Percentiles rank a stretch among this genome's conserved stretches.
Conservation (phyloP, 2,329 filamentous ascomycete genomes). For the Podosphaera aphanis region DNA sequence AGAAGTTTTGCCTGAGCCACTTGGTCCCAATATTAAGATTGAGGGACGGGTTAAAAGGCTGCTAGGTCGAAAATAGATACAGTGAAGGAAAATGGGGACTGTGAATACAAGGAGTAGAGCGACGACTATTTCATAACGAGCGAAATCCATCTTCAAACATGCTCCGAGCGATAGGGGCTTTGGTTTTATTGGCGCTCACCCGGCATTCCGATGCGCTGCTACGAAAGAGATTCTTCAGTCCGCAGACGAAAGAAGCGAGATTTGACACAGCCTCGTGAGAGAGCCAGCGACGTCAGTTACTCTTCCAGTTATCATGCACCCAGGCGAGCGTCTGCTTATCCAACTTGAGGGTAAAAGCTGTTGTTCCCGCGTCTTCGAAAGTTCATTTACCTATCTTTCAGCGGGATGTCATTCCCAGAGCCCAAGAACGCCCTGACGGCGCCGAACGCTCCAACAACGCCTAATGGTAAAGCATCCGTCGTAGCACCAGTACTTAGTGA, state of each 20-base stretch:
- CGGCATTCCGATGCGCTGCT: not conserved
- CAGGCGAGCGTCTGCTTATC: not conserved
- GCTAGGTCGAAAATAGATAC: conserved; percentile 40
- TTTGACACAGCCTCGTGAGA: not conserved
- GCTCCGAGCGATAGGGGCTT: not conserved
- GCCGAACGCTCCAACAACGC: conserved; percentile 23
- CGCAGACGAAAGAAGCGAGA: no score
- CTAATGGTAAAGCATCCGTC: conserved; percentile 28
- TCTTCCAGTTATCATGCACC: not conserved
- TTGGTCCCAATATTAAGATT: conserved; percentile 61
- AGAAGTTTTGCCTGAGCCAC: conserved; percentile 67
- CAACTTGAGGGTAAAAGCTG: not conserved
- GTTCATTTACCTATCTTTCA: not conserved
- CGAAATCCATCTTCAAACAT: not conserved
- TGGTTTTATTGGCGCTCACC: not conserved
- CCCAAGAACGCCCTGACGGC: not conserved
- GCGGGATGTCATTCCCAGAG: not conserved
- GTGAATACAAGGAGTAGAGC: conserved; percentile 1
- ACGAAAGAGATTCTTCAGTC: no score
- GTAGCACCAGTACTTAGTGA: conserved; percentile 31
- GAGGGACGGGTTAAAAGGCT: conserved; percentile 47
- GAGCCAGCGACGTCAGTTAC: not conserved
- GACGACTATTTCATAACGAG: not conserved
- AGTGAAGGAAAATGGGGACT: conserved; percentile 56
- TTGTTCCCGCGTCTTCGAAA: not conserved